A percentile compares a stretch with the other conserved stretches of the same genome.
Conservation (phyloP, 2,329 filamentous ascomycete species). For the Monascus ruber region DNA sequence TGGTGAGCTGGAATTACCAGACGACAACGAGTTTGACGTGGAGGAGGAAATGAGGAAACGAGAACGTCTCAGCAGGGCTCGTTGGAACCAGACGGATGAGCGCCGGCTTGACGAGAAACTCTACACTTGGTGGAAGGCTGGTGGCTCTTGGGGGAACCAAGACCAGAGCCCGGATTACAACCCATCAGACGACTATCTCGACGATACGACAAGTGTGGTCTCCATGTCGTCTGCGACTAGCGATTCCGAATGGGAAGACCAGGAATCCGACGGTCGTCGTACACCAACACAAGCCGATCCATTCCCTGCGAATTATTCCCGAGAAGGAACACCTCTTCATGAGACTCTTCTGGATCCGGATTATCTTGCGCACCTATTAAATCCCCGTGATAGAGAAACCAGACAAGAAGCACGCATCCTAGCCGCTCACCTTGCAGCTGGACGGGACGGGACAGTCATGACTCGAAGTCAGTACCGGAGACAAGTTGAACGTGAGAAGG, state of each 20-base stretch:
- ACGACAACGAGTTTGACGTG: conserved; percentile 60
- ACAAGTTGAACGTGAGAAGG: conserved; percentile 56
- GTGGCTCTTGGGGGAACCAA: conserved; percentile 72
- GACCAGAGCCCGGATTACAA: conserved; percentile 73
- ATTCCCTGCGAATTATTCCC: conserved; percentile 36
- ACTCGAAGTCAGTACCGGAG: conserved; percentile 69
- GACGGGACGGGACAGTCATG: conserved; percentile 49
- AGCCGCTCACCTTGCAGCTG: conserved; percentile 62
- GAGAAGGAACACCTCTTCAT: conserved; percentile 41
- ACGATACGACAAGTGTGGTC: conserved; percentile 72
- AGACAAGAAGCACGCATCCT: conserved; percentile 70
- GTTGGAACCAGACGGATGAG: conserved; percentile 43
- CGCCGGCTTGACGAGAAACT: conserved; percentile 59
- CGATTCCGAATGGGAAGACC: conserved; percentile 40
- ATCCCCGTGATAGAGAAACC: conserved; percentile 67
- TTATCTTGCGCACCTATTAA: conserved; percentile 67
- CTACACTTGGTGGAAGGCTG: conserved; percentile 74
- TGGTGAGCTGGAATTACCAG: conserved; percentile 45
- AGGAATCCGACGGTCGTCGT: conserved; percentile 39
- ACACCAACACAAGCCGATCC: conserved; percentile 64
- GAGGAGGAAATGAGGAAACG: conserved; percentile 65
- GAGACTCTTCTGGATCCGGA: conserved; percentile 54
- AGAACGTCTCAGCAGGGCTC: conserved; percentile 33
- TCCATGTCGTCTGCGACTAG: conserved; percentile 47
- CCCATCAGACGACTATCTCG: conserved; percentile 44